Percentiles rank a stretch among this genome's conserved stretches.
Evolutionary conservation across 495 filamentous ascomycete species (phyloP).

Genomic region (Pseudomonodictys pantanalensis): DNA sequence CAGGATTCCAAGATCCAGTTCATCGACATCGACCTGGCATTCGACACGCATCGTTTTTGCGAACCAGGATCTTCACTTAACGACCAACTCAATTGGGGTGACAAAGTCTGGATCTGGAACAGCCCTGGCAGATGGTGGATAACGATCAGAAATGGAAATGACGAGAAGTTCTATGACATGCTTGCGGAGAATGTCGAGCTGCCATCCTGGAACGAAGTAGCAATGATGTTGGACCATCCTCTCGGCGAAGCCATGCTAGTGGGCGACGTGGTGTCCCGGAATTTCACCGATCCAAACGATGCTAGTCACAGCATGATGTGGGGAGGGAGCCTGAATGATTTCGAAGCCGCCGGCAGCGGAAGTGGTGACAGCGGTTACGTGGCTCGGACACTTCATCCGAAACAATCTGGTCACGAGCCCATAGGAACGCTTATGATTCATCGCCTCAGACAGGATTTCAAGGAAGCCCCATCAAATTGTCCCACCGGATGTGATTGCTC

Average conservation of each 20-base stretch:
- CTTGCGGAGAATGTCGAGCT: background rate
- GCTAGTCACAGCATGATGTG: background rate
- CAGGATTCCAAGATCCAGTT: background rate
- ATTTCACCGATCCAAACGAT: background rate
- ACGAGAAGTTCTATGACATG: background rate
- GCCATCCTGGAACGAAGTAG: background rate
- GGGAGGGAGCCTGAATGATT: background rate
- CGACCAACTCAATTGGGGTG: background rate
- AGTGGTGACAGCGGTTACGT: background rate
- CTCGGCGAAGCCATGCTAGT: background rate
- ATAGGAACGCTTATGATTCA: background rate
- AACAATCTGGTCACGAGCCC: background rate
- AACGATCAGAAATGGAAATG: background rate
- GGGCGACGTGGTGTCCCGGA: background rate
- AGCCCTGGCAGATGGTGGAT: constrained; percentile 3
- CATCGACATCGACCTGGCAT: background rate
- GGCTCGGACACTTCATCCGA: constrained; percentile 2
- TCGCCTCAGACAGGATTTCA: background rate
- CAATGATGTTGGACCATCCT: background rate
- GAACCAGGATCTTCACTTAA: background rate
- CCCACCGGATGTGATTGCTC: background rate
- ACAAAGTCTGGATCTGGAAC: background rate
- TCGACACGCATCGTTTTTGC: constrained; percentile 1
- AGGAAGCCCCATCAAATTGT: background rate
- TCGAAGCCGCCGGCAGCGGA: background rate